phyloP scores from a whole-genome alignment of 129 eudicot species.

The Helichrysum umbraculigerum region DNA sequence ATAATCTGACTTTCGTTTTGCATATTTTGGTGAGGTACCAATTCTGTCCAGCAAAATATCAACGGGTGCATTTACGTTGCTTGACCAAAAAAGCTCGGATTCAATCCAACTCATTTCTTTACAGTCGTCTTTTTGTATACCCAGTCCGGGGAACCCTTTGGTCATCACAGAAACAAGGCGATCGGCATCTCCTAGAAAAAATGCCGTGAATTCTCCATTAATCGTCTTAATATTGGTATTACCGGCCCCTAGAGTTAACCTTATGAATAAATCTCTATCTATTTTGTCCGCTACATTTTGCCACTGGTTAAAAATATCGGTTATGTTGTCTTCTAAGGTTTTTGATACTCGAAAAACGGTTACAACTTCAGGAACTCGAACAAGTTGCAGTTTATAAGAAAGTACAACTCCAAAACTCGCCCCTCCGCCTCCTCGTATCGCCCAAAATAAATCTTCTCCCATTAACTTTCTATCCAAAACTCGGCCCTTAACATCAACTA shows the following conservation, averaged over 20 bases:
- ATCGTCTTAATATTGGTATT: constrained; percentile 18
- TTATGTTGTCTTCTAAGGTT: constrained; percentile 30
- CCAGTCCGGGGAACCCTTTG: constrained; percentile 23
- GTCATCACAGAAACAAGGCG: constrained; percentile 30
- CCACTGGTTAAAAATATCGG: constrained; percentile 27
- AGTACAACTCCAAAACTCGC: constrained; percentile 47
- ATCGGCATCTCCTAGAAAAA: constrained; percentile 32
- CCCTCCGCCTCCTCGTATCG: constrained; percentile 49
- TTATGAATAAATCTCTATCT: constrained; percentile 36
- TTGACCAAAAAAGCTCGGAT: constrained; percentile 29
- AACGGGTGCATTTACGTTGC: not conserved
- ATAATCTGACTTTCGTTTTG: constrained; percentile 45
- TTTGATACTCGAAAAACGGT: constrained; percentile 32
- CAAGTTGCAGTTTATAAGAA: constrained; percentile 38
- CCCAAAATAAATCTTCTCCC: constrained; percentile 63
- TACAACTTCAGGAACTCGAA: constrained; percentile 37
- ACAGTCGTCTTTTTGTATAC: constrained; percentile 23
- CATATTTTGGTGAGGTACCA: not conserved
- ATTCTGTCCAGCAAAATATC: constrained; percentile 33
- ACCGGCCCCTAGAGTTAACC: constrained; percentile 18
- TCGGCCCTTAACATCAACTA: constrained; percentile 37
- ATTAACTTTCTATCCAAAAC: constrained; percentile 27
- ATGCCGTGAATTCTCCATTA: constrained; percentile 15
- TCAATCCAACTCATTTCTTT: constrained; percentile 40
- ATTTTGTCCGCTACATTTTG: constrained; percentile 41